Evolutionary conservation across 139 green algal genomes (phyloP).

Genomic region (Gonium pectorale): DNA sequence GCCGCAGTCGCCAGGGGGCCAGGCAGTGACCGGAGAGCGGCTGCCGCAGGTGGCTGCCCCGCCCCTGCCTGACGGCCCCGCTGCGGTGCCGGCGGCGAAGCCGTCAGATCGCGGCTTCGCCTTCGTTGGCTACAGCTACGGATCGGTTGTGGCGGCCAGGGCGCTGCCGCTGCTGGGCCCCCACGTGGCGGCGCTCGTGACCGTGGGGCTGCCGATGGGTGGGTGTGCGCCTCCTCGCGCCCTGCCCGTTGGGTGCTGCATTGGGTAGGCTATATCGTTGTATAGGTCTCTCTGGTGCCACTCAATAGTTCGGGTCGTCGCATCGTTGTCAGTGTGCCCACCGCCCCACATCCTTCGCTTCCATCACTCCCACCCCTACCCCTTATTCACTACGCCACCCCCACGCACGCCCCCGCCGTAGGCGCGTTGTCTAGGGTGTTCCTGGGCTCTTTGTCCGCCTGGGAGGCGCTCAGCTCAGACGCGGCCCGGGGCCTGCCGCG

Average conservation of each 20-base stretch:
- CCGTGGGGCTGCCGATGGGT: not conserved
- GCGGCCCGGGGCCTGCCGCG: not conserved
- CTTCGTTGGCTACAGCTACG: slow-evolving; percentile 30
- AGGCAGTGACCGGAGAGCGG: not conserved
- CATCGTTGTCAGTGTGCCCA: not conserved
- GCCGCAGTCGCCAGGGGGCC: not conserved
- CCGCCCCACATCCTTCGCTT: not conserved
- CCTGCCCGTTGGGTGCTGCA: not conserved
- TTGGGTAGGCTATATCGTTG: no score
- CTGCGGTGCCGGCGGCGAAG: no score
- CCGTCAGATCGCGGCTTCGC: no score
- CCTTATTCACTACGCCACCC: not conserved
- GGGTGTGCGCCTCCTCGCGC: not conserved
- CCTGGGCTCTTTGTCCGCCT: slow-evolving; percentile 4
- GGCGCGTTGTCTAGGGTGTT: not conserved
- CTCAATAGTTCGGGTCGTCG: not conserved
- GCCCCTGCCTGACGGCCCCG: not conserved
- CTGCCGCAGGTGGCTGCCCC: not conserved
- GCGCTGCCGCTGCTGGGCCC: slow-evolving; percentile 17
- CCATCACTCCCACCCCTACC: not conserved
- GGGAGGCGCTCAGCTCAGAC: not conserved
- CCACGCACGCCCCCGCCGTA: not conserved
- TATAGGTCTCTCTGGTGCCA: not conserved
- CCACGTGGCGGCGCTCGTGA: not conserved
- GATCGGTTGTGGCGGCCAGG: slow-evolving; percentile 1